Base-by-base conservation (phyloP, 1,284 basidiomycete genomes). In the Cerrena zonata region DNA sequence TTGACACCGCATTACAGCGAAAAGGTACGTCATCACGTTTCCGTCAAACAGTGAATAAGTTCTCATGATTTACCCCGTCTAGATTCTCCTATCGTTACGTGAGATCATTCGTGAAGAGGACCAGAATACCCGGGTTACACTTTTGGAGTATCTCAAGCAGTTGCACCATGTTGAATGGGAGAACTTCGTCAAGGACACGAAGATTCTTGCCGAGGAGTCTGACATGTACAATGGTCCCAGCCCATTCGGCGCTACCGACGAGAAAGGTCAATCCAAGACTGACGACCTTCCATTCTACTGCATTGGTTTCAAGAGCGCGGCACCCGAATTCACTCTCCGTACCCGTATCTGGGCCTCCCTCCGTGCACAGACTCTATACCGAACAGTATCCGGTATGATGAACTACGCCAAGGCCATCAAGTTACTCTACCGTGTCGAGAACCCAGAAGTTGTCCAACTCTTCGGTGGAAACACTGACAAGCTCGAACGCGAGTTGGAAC, bases 341-440 rank as follows among this genome's bases (percentile, higher is more conserved):
- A 99, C 96, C 13, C 89, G 95, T 70, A 99, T 99, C 63, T 99
- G 95, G 95, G 94, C 95, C 10, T 98, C 94, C 24, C 79, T 99
- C 13, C 91, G 95, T 54, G 95, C 95, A 19, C 96, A 99, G 75
- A 99, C 96, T 2, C 83, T 99, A 27, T 99, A 99, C 71, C 87
- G 96, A 60, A 99, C 95, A 19, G 94, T 99, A 15, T 97, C 96
- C 43, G 96, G 95, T 48, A 98, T 99, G 87, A 99, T 99, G 96
- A 99, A 99, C 77, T 99, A 99, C 71, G 86, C 91, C 62, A 99
- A 99, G 78, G 95, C 96, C 18, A 98, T 99, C 83, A 99, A 99
- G 73, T 78, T 99, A n/a, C 81, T 99, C 25, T 97, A 98, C 72
- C 93, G 95, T 58, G 95, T 99, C 50, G 96, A 99, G 75, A 99